Evolutionary conservation across 768 basidiomycete species (phyloP), one percentile per base, ranked within the genome.

Genomic region (Mycena floridula): DNA sequence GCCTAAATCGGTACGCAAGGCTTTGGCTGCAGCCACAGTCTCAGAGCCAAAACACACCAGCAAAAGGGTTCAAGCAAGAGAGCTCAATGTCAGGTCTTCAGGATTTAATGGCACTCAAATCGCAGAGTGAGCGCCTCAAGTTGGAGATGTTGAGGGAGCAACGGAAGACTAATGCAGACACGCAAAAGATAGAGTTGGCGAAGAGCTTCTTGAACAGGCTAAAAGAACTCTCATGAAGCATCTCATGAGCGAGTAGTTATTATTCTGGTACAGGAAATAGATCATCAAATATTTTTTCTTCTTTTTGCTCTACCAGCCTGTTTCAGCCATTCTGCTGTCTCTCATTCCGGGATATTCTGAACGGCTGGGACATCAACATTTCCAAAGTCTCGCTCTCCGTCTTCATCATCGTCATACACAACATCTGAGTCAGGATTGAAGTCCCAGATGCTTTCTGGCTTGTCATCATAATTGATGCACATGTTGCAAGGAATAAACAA

Each of bases 401-500:
- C 37, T 9, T 20, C 37, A 38, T 38, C 37, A 9, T 38, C 12
- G 20, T 38, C 37, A 7, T 32, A 20, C 13, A 42, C 7, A 15
- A 5, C 16, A 22, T 38, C 22, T 23, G 23, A 4, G 13, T 13
- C 12, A n/a, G 21, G 20, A 21, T 44, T 24, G 22, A 37, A 44
- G 20, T 44, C 35, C 18, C n/a, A 22, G n/a, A 44, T 44, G 15
- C 16, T 22, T 36, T 44, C 35, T 2, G 43, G 43, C 7, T n/a
- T 15, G 20, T 44, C 43, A 12, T 36, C 43, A 44, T 23, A 37
- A 12, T 37, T 26, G 22, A 43, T 16, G 13, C 28, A 35, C 42
- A 56, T 40, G 42, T 54, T 56, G 32, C 51, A 50, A 12, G 53
- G 46, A 28, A 51, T 42, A 4, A 56, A 21, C 5, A 56, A 23